Evolutionary conservation across 1,139 yeast species (phyloP).

Genomic region (Pichia sp.): DNA sequence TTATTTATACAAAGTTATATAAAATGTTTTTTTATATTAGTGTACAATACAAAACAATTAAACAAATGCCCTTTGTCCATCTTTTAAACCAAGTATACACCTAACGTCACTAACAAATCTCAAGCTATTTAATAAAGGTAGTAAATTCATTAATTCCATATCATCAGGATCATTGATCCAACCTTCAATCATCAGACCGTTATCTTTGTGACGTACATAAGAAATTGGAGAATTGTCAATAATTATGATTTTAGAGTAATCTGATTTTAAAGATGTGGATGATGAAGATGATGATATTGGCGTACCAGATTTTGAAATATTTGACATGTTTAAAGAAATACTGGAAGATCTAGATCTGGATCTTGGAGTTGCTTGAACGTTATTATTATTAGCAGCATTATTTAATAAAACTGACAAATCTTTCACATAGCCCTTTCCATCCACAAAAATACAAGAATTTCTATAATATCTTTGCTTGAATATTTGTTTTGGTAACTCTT

Average conservation of each 20-base stretch:
- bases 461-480: constrained; percentile 69
- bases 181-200: constrained; percentile 91
- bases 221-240: constrained; percentile 91
- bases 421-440: constrained; percentile 80
- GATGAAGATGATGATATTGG: not conserved
- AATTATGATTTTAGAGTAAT: constrained; percentile 67
- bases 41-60: not conserved
- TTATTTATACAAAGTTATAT: not conserved
- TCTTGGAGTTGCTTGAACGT: not conserved
- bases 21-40: not conserved
- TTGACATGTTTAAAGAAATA: constrained; percentile 5
- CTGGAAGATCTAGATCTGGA: constrained; percentile 7
- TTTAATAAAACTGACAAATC: constrained; percentile 48
- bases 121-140: constrained; percentile 77
- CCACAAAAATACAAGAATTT: constrained; percentile 67
- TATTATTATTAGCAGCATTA: not conserved
- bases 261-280: constrained; percentile 23
- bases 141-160: constrained; percentile 65
- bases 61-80: constrained; percentile 63
- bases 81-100: constrained; percentile 63
- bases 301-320: constrained; percentile 2
- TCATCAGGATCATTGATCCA: constrained; percentile 97
- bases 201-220: constrained; percentile 74
- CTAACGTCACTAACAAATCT: constrained; percentile 86
- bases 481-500: constrained; percentile 22